These are phyloP conservation scores for Cylindrotheca fusiformis DNA, from an alignment of 108 stramenopile genomes.

Conservation along the genomic window DNA sequence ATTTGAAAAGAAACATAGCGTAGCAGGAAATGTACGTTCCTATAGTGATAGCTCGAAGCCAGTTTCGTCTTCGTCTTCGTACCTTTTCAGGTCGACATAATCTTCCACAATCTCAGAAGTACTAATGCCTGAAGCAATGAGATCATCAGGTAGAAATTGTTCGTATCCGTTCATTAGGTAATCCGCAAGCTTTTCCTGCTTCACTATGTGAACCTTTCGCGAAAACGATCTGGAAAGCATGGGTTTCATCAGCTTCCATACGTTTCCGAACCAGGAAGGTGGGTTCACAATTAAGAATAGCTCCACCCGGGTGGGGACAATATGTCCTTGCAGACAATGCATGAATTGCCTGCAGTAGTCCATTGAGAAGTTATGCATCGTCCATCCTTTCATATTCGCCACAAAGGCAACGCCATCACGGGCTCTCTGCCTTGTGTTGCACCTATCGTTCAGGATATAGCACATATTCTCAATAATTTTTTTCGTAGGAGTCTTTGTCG, in stretches of 20 bases:
- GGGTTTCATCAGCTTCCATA: conserved; percentile 34
- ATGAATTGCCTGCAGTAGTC: conserved; percentile 49
- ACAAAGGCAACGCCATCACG: conserved; percentile 41
- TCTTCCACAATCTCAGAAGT: conserved; percentile 39
- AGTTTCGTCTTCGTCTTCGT: too few species aligned
- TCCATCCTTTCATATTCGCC: too few species aligned
- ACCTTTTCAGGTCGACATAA: conserved; percentile 23
- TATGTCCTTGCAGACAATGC: conserved; percentile 40
- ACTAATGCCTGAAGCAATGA: too few species aligned
- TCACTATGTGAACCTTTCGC: conserved; percentile 39
- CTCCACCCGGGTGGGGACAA: conserved; percentile 36
- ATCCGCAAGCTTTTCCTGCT: conserved; percentile 12
- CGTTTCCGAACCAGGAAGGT: conserved; percentile 44
- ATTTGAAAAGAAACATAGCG: too few species aligned
- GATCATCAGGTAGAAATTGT: conserved; percentile 39
- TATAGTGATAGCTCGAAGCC: too few species aligned
- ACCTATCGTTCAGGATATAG: conserved; percentile 29
- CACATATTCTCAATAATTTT: too few species aligned
- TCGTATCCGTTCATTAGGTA: conserved; percentile 20
- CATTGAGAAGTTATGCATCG: conserved; percentile 44
- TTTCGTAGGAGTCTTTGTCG: conserved; percentile 35
- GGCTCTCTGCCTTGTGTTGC: too few species aligned
- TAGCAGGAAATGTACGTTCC: too few species aligned
- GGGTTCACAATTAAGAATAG: conserved; percentile 60
- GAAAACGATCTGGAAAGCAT: conserved; percentile 35